Evolutionary conservation across 2,329 filamentous ascomycete genomes (phyloP).

Genomic region (Aspergillus latus): DNA sequence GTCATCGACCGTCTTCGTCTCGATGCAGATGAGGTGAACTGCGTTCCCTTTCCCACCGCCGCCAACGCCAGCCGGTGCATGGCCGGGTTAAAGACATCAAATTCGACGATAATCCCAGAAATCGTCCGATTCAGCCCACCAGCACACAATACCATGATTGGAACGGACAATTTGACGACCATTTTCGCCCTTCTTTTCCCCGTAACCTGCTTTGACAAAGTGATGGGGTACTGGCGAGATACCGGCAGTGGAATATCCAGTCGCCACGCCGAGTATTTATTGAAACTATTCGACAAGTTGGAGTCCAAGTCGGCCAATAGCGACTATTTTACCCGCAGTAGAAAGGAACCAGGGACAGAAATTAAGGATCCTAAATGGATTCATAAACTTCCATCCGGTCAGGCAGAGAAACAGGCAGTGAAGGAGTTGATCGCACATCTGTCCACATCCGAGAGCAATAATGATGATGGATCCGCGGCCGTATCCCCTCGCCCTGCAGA

Average conservation of each 20-base stretch:
- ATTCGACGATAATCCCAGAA: no score
- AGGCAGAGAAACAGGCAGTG: neutral
- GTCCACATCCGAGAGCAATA: neutral
- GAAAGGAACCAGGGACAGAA: no score
- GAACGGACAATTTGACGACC: neutral
- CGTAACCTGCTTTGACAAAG: neutral
- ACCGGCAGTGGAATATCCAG: constrained; percentile 1
- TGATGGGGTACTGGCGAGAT: neutral
- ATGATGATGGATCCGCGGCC: neutral
- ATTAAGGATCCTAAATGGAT: neutral
- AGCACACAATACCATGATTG: neutral
- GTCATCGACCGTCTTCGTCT: no score
- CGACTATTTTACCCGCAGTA: neutral
- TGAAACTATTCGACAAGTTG: neutral
- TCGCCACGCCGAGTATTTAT: neutral
- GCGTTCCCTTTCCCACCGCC: no score
- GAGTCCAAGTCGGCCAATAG: neutral
- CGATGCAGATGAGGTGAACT: no score
- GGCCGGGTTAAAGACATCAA: no score
- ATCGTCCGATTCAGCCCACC: neutral
- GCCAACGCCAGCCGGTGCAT: no score
- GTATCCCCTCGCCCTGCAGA: neutral
- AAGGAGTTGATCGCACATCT: neutral
- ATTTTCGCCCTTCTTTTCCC: neutral
- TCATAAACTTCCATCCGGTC: neutral